phyloP scores from a whole-genome alignment of 208 protist species.

The Spongospora subterranea region DNA sequence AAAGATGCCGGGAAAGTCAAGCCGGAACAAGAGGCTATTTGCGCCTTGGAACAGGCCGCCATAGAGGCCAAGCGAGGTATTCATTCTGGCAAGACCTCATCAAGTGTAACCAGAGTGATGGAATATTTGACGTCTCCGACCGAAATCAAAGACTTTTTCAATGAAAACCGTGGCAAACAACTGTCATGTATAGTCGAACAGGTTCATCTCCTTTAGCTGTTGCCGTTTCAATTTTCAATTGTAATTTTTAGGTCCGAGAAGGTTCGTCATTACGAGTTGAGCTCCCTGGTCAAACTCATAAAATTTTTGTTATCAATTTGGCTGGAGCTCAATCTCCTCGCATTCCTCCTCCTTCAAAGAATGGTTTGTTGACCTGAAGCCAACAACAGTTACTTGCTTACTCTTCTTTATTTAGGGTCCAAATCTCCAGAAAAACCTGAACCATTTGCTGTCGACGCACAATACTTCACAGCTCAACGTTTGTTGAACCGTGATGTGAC shows the following conservation, averaged over 20 bases:
- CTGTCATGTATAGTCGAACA: slow-evolving; percentile 2
- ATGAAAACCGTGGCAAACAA: slow-evolving; percentile 37
- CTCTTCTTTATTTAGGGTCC: background rate
- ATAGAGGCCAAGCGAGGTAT: background rate
- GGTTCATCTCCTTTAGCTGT: background rate
- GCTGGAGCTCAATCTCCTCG: slow-evolving; percentile 35
- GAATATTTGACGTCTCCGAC: background rate
- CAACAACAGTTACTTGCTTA: too few species aligned
- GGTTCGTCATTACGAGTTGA: background rate
- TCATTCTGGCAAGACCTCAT: background rate
- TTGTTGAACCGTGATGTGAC: slow-evolving; percentile 48
- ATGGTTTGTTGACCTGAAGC: background rate
- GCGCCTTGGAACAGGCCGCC: background rate
- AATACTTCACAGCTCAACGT: background rate
- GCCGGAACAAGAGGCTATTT: background rate
- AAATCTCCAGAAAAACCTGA: background rate
- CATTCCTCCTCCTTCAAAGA: background rate
- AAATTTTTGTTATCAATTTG: background rate
- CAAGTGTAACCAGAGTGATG: background rate
- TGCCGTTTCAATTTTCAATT: background rate
- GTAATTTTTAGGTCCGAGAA: background rate
- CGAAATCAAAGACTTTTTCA: slow-evolving; percentile 16
- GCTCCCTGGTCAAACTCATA: slow-evolving; percentile 11
- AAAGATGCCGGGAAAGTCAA: slow-evolving; percentile 7
- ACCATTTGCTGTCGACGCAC: background rate